Evolutionary conservation across 192 early-diverging fungal genomes (phyloP).

Genomic region (Rhizophagus prolifer): DNA sequence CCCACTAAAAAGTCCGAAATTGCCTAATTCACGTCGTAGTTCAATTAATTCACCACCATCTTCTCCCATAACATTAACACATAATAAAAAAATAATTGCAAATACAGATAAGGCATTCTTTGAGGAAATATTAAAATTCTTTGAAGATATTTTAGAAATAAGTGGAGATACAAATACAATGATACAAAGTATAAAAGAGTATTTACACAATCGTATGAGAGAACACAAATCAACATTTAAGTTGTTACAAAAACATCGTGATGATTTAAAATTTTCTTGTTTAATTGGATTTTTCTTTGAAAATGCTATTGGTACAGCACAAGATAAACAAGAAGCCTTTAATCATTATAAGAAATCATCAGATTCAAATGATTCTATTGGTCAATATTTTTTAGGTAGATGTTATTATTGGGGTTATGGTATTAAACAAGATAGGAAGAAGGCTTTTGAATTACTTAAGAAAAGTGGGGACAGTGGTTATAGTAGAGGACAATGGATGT

Average conservation of each 20-base stretch:
- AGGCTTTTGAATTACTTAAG: conserved; percentile 2
- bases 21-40: not conserved
- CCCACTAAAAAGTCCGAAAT: not conserved
- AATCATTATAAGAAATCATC: conserved; percentile 7
- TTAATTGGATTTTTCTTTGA: conserved; percentile 6
- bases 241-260: not conserved
- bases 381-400: conserved; percentile 10
- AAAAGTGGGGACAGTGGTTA: not conserved
- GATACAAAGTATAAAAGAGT: conserved; percentile 1
- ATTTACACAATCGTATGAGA: conserved; percentile 8
- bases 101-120: conserved; percentile 11
- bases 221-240: conserved; percentile 19
- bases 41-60: not conserved
- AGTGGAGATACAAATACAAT: not conserved
- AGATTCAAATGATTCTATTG: not conserved
- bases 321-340: conserved; percentile 12
- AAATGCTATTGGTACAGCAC: conserved; percentile 2
- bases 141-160: conserved; percentile 11
- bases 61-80: not conserved
- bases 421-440: not conserved
- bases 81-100: not conserved
- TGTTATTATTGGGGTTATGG: not conserved
- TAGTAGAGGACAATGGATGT: conserved; percentile 1
- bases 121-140: conserved; percentile 3
- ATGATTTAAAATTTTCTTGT: not conserved